These are phyloP conservation scores for Hypholoma sublateritium DNA, from an alignment of 768 basidiomycete genomes.

Conservation along the genomic window DNA sequence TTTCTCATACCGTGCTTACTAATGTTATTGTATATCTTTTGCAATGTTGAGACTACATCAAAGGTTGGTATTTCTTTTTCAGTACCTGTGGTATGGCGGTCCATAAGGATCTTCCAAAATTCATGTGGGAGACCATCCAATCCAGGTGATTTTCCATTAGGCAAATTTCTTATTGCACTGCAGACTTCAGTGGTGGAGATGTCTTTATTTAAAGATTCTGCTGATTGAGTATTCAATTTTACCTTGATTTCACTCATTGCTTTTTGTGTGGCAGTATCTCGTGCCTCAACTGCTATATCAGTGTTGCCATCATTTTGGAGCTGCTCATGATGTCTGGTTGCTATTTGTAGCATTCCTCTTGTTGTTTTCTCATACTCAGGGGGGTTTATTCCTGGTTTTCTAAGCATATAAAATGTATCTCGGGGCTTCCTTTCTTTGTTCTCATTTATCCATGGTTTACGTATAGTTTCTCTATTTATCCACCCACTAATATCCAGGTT, in stretches of 20 bases:
- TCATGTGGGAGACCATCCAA: conserved; percentile 15
- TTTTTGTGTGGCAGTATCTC: background rate
- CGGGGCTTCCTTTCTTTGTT: background rate
- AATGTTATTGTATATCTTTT: conserved; percentile 34
- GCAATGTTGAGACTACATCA: too few species aligned
- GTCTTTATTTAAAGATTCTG: too few species aligned
- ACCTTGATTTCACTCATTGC: too few species aligned
- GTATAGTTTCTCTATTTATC: background rate
- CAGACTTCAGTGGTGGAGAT: background rate
- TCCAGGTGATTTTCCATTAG: background rate
- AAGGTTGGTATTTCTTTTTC: too few species aligned
- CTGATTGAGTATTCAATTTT: too few species aligned
- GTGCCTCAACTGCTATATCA: background rate
- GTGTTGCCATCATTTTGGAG: conserved; percentile 28
- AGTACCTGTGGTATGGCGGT: background rate
- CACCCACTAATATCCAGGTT: background rate
- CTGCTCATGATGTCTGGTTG: conserved; percentile 15
- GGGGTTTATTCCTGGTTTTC: background rate
- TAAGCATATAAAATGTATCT: background rate
- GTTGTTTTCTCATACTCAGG: background rate
- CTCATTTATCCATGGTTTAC: background rate
- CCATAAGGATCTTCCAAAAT: conserved; percentile 19
- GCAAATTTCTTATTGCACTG: background rate
- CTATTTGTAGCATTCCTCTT: background rate
- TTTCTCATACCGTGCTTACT: conserved; percentile 17